A percentile compares a stretch with the other conserved stretches of the same genome.
Evolutionary conservation across 768 basidiomycete genomes (phyloP).

Genomic region (Suillus paluster): DNA sequence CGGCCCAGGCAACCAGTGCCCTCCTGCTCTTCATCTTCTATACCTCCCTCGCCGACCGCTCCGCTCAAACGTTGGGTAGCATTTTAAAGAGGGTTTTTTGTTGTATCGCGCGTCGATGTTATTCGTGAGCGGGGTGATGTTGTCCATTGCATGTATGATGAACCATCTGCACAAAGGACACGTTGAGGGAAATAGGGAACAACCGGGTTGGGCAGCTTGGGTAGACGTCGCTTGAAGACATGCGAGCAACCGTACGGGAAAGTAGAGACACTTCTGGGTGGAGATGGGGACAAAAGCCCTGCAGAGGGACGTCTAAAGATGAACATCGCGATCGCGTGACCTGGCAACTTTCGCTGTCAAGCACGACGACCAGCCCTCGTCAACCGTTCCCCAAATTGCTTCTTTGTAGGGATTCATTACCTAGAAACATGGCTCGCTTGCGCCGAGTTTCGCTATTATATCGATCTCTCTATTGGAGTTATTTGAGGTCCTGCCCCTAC

Average conservation of each 20-base stretch:
- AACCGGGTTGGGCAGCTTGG: conserved; percentile 77
- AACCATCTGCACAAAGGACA: conserved; percentile 87
- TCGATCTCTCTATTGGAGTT: too few species aligned
- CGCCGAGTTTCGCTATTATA: too few species aligned
- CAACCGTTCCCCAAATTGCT: too few species aligned
- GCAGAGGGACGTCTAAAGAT: not conserved
- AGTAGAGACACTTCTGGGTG: conserved; percentile 43
- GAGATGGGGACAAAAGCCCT: not conserved
- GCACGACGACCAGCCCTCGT: too few species aligned
- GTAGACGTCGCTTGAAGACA: conserved; percentile 72
- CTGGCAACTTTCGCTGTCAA: too few species aligned
- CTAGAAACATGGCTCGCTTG: too few species aligned
- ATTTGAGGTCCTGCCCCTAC: too few species aligned
- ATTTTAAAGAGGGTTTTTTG: conserved; percentile 89
- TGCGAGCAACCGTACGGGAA: conserved; percentile 87
- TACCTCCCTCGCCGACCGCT: conserved; percentile 42
- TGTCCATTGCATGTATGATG: conserved; percentile 85
- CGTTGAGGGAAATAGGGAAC: conserved; percentile 87
- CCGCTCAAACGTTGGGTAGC: conserved; percentile 59
- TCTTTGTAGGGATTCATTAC: too few species aligned
- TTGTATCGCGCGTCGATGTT: conserved; percentile 83
- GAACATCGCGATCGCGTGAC: conserved; percentile 1
- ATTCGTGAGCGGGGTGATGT: conserved; percentile 83
- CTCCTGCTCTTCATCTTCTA: conserved; percentile 67
- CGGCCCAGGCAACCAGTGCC: conserved; percentile 79